Base-by-base conservation (phyloP, 352 stramenopile genomes). In the Pythium angustatum region DNA sequence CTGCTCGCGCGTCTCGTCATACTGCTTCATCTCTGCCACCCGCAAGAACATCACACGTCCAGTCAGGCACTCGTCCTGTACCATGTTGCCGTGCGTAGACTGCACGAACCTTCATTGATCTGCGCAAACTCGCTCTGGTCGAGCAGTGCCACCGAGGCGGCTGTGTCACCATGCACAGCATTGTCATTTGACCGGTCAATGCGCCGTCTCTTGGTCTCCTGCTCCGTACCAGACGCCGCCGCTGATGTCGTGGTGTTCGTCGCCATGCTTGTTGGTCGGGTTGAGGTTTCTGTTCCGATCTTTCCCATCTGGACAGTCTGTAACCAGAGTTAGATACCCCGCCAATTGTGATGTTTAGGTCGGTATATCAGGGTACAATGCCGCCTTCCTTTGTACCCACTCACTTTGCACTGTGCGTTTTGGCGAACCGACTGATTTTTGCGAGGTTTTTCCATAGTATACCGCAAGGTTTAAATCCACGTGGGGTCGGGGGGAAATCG, bases 1-100 rank as follows among this genome's bases (percentile, higher is more conserved):
- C 57, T 87, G 73, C 75, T 99, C 96, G 17, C 96, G 79, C 56
- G 93, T 86, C 31, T 96, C 86, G 71, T 98, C 94, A 41, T 93
- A 83, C 68, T 96, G 78, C 60, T 98, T 90, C 82, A 98, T 96
- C 51, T 90, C 86, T 90, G 50, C n/a, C 27, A 26, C n/a, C n/a
- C n/a, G n/a, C n/a, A n/a, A n/a, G n/a, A n/a, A n/a, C 17, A 38
- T 51, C 11, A 2, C 9, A 52, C 21, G 41, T 44, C 31, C 21
- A 53, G 28, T 52, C 53, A 44, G 17, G n/a, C n/a, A n/a, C n/a
- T n/a, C n/a, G n/a, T n/a, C n/a, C n/a, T n/a, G n/a, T n/a, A n/a
- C n/a, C n/a, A n/a, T n/a, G n/a, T n/a, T n/a, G n/a, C n/a, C n/a
- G n/a, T 19, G 19, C 5, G 19, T 3, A 12, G 30, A 24, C 10